Evolutionary conservation across 2,329 filamentous ascomycete genomes (phyloP).

Genomic region (Dissoconium aciculare): DNA sequence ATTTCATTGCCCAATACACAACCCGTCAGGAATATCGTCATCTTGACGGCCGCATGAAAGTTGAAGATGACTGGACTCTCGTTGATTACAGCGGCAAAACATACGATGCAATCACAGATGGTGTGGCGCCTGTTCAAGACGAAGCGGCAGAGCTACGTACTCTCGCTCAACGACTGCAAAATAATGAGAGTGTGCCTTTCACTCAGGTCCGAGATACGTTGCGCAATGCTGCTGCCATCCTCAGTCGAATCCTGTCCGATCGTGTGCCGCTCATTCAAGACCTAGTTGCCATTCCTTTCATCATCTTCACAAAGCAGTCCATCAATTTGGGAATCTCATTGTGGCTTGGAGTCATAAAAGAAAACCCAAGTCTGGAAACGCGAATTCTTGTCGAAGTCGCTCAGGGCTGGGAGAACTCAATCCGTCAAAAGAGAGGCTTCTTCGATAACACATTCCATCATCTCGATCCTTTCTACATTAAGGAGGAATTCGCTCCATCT

Average conservation of each 20-base stretch:
- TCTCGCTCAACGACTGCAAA: conserved; percentile 55
- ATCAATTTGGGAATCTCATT: conserved; percentile 91
- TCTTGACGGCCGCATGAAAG: conserved; percentile 43
- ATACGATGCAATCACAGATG: conserved; percentile 6
- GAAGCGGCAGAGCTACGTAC: conserved; percentile 49
- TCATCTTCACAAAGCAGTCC: conserved; percentile 82
- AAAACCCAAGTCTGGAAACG: conserved; percentile 78
- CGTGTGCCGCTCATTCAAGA: conserved; percentile 71
- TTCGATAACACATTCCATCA: conserved; percentile 63
- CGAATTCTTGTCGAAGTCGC: conserved; percentile 75
- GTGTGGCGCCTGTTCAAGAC: conserved; percentile 24
- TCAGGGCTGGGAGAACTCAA: conserved; percentile 77
- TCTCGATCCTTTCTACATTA: conserved; percentile 76
- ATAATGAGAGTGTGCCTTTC: conserved; percentile 54
- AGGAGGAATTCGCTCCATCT: conserved; percentile 83
- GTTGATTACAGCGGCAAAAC: conserved; percentile 18
- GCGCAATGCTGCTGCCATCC: conserved; percentile 66
- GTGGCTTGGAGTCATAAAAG: conserved; percentile 94
- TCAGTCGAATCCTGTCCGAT: conserved; percentile 63
- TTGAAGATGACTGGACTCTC: conserved; percentile 17
- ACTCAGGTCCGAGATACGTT: conserved; percentile 67
- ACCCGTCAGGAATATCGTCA: conserved; percentile 92
- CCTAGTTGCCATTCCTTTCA: conserved; percentile 83
- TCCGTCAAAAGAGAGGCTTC: conserved; percentile 62
- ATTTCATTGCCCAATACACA: conserved; percentile 94